Evolutionary conservation across 768 basidiomycete genomes (phyloP).

Genomic region (Trametopsis cervina): DNA sequence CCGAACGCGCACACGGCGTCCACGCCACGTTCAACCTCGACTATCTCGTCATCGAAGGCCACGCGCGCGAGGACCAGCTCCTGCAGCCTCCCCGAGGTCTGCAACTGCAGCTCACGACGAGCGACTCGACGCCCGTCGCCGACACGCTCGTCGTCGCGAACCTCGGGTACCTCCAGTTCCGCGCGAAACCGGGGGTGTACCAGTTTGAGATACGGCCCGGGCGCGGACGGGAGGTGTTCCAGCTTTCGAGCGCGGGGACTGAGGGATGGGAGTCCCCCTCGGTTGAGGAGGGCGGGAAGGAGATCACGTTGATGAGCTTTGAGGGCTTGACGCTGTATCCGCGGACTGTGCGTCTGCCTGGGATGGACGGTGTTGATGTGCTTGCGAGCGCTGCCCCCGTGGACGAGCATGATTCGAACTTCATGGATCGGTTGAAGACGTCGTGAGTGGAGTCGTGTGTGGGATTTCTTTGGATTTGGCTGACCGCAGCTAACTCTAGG

Average conservation of each 20-base stretch:
- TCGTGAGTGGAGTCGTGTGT: slow-evolving; percentile 32
- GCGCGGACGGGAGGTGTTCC: slow-evolving; percentile 71
- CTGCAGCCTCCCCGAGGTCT: slow-evolving; percentile 80
- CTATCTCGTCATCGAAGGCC: slow-evolving; percentile 89
- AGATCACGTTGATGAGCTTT: slow-evolving; percentile 81
- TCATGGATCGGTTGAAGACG: slow-evolving; percentile 43
- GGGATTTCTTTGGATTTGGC: slow-evolving; percentile 15
- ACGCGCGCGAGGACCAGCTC: slow-evolving; percentile 68
- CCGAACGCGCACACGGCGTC: slow-evolving; percentile 47
- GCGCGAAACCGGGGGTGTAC: slow-evolving; percentile 86
- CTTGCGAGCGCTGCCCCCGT: slow-evolving; percentile 38
- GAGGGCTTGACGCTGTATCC: slow-evolving; percentile 89
- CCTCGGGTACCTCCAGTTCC: slow-evolving; percentile 94
- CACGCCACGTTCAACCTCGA: slow-evolving; percentile 84
- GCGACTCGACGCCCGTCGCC: slow-evolving; percentile 43
- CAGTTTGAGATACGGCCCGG: slow-evolving; percentile 78
- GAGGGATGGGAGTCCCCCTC: slow-evolving; percentile 82
- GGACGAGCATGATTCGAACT: slow-evolving; percentile 26
- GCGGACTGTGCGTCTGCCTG: slow-evolving; percentile 56
- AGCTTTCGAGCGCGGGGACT: slow-evolving; percentile 80
- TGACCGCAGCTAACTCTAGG: slow-evolving; percentile 17
- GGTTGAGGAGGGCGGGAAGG: slow-evolving; percentile 60
- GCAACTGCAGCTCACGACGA: slow-evolving; percentile 71
- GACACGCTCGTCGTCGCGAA: slow-evolving; percentile 94
- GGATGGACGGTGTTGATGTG: slow-evolving; percentile 81